Conservation (phyloP, 164 flowering plant genomes). For the Vitis labrusca region DNA sequence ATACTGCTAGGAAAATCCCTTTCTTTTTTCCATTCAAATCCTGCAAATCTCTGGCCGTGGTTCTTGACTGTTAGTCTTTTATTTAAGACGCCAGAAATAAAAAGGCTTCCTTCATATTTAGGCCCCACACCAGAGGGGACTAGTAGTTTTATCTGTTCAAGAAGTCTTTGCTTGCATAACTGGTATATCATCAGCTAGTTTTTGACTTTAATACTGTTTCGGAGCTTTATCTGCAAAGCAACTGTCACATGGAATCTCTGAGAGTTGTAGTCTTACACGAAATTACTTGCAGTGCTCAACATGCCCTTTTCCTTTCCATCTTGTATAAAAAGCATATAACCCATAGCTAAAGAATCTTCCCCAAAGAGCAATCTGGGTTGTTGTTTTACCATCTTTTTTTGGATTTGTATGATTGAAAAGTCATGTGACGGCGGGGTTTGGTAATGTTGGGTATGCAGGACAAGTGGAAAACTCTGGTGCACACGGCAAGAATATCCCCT, state of each 20-base stretch:
- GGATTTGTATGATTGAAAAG: background rate
- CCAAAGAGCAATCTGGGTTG: background rate
- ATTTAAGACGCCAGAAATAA: background rate
- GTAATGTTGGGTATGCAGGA: constrained; percentile 40
- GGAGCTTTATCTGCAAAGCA: constrained; percentile 12
- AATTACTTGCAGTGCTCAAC: background rate
- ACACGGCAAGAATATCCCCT: constrained; percentile 77
- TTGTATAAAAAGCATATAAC: background rate
- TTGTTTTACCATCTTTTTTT: background rate
- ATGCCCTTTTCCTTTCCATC: background rate
- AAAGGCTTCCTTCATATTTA: constrained; percentile 2
- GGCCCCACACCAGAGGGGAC: constrained; percentile 2
- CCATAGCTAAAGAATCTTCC: background rate
- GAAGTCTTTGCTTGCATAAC: constrained; percentile 16
- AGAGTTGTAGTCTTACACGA: background rate
- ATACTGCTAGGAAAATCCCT: background rate
- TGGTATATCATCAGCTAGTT: constrained; percentile 17
- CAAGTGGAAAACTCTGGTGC: constrained; percentile 86
- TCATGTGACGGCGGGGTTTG: background rate
- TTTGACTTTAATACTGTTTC: background rate
- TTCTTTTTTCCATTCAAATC: background rate
- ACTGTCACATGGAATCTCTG: constrained; percentile 20
- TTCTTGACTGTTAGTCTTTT: background rate
- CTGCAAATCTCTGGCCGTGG: background rate
- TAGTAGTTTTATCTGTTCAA: constrained; percentile 8